Evolutionary conservation across 257 asterid species (phyloP), one percentile per base, ranked within the genome.

Genomic region (Primulina tabacum): DNA sequence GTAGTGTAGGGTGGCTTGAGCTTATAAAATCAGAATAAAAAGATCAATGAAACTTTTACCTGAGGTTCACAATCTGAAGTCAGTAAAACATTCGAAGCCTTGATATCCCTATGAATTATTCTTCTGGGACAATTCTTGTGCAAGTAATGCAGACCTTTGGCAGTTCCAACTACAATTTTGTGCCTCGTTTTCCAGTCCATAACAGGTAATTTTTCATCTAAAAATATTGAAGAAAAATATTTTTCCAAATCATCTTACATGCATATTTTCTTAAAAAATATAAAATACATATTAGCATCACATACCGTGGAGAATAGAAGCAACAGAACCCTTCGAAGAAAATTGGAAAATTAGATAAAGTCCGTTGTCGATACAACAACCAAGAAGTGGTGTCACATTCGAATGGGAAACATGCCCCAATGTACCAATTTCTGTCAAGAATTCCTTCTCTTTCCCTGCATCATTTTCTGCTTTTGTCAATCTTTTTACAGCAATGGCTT

Each of bases 121-220:
- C 99, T 83, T 78, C 99, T 82, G 5, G 97, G 97, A 70, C 99
- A 93, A 7, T 33, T 81, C 73, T 90, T 93, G 80, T 93, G 99
- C 83, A 93, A 71, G 70, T 93, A 93, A 77, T 89, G 92, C 47
- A 93, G 79, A 38, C 99, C 99, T 60, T 68, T 81, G 29, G 99
- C 96, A 74, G 95, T 76, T 38, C 99, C 99, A 73, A 90, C 81
- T 3, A 90, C 96, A 78, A 93, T 89, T 72, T 89, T 92, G 74
- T 83, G 81, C 73, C 99, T 90, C 66, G 90, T 89, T 86, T 80
- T 80, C 99, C 97, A 93, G 66, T 87, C 96, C 85, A 89, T 81
- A 0, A 79, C 57, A 2, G 89, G 78, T 59, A 72, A 69, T 30
- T 87, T 89, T 68, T 84, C 96, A 80, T 89, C 99, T 90, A 60